phyloP scores from a whole-genome alignment of 306 rosid species.

The Cucumis hystrix region DNA sequence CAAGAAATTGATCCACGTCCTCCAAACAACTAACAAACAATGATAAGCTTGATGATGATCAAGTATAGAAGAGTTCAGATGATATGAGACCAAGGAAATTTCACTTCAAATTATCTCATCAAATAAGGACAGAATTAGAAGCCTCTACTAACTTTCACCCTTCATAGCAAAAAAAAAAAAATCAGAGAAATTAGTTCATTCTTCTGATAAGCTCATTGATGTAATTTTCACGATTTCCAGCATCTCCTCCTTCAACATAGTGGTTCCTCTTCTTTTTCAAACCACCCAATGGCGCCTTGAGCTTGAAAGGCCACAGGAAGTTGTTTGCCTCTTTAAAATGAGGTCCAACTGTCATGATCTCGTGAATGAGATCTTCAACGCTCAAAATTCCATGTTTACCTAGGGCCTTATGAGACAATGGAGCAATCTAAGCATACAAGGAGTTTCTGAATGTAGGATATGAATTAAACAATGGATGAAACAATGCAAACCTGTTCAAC shows the following conservation, averaged over 20 bases:
- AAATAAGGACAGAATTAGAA: background rate
- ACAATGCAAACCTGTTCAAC: constrained; percentile 23
- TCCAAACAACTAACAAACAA: background rate
- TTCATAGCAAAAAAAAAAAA: background rate
- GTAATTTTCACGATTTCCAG: constrained; percentile 53
- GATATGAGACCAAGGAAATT: background rate
- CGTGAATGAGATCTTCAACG: constrained; percentile 67
- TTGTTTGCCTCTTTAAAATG: constrained; percentile 76
- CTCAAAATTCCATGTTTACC: constrained; percentile 66
- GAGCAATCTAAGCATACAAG: background rate
- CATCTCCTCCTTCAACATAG: constrained; percentile 78
- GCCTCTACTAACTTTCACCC: background rate
- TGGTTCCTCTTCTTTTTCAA: constrained; percentile 67
- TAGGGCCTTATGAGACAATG: constrained; percentile 23
- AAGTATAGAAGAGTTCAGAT: background rate
- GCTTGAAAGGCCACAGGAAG: constrained; percentile 75
- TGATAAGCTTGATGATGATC: background rate
- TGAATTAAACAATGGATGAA: background rate
- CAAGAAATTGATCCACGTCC: constrained; percentile 1
- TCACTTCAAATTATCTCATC: background rate
- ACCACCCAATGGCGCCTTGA: constrained; percentile 69
- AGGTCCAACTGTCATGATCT: constrained; percentile 62
- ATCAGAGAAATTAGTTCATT: constrained; percentile 35
- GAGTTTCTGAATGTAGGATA: background rate
- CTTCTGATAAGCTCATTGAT: constrained; percentile 71